These are phyloP conservation scores for Fusarium bulbicola DNA, from an alignment of 2,329 filamentous ascomycete genomes.

Conservation along the genomic window DNA sequence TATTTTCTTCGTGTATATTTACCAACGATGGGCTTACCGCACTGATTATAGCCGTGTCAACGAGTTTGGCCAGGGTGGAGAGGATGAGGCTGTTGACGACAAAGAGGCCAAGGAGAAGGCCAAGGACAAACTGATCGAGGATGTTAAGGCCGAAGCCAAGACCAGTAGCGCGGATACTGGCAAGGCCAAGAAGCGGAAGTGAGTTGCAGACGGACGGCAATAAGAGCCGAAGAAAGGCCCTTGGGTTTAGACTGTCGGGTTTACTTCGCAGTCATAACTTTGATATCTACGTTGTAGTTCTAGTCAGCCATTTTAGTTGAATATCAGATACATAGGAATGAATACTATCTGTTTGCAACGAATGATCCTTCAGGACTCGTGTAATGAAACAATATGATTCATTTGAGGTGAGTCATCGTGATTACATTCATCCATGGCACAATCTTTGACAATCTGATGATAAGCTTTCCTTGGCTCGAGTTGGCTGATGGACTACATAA, in stretches of 20 bases:
- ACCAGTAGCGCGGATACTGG: constrained; percentile 61
- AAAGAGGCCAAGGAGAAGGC: constrained; percentile 55
- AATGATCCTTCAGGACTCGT: background rate
- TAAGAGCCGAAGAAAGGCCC: background rate
- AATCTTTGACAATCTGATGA: background rate
- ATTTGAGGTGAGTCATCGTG: background rate
- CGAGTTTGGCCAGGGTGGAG: constrained; percentile 98
- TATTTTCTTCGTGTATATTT: constrained; percentile 98
- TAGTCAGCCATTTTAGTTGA: background rate
- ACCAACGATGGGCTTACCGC: constrained; percentile 93
- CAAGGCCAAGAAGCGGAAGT: constrained; percentile 56
- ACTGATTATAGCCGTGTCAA: constrained; percentile 93
- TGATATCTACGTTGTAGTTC: background rate
- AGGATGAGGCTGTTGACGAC: constrained; percentile 84
- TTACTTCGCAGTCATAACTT: background rate
- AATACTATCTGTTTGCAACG: background rate
- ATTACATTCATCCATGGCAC: background rate
- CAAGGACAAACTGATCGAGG: constrained; percentile 51
- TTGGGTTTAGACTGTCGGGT: background rate
- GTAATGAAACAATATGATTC: background rate
- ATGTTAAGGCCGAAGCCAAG: constrained; percentile 52
- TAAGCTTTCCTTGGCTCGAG: background rate
- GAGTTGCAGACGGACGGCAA: constrained; percentile 2
- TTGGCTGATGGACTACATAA: too few species aligned
- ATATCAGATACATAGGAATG: background rate